A percentile compares a stretch with the other conserved stretches of the same genome.
Evolutionary conservation across 164 flowering plant species (phyloP).

Genomic region (Stephania cephalantha): DNA sequence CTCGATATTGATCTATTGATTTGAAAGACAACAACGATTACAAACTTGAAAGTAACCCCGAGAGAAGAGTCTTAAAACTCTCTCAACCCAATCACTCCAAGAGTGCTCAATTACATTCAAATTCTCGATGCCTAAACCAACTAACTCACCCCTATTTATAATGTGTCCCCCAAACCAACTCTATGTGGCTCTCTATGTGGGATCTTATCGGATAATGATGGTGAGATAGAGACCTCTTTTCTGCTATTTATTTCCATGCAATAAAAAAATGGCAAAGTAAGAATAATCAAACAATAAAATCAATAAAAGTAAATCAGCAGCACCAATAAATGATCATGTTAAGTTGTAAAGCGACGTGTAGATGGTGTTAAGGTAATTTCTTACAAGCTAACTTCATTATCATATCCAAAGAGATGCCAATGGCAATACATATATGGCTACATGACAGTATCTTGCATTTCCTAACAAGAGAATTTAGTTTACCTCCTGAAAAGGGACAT

Average conservation of each 20-base stretch:
- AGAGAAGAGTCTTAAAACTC: no score
- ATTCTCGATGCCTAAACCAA: no score
- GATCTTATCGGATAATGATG: not conserved
- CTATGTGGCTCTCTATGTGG: no score
- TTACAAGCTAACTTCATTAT: not conserved
- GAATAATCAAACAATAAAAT: not conserved
- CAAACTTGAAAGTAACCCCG: no score
- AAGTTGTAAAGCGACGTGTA: not conserved
- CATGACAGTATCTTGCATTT: not conserved
- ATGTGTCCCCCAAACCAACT: no score
- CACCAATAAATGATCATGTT: not conserved
- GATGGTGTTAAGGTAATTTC: not conserved
- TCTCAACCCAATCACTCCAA: no score
- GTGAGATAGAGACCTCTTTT: not conserved
- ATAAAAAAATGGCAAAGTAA: not conserved
- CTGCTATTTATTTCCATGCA: not conserved
- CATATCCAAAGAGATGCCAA: not conserved
- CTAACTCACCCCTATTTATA: no score
- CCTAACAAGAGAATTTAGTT: not conserved
- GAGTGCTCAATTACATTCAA: no score
- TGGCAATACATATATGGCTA: not conserved
- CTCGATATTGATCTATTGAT: no score
- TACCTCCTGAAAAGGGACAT: slow-evolving; percentile 80
- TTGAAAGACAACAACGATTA: no score
- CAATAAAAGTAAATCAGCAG: not conserved